phyloP scores from a whole-genome alignment of 441 rosid genomes.

The Gossypium davidsonii region DNA sequence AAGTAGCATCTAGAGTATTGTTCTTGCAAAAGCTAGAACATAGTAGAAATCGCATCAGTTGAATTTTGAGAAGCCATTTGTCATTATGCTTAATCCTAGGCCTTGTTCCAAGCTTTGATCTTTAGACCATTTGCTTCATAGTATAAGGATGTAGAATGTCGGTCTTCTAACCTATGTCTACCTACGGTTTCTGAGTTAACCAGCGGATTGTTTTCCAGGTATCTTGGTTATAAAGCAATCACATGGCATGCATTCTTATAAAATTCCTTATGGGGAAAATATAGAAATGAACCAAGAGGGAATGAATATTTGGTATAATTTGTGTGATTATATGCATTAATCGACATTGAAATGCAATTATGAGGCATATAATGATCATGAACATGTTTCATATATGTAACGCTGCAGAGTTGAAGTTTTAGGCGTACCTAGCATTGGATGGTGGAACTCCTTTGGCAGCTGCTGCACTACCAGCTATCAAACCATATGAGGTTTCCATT shows the following conservation, averaged over 20 bases:
- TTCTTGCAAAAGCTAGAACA: slow-evolving; percentile 43
- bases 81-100: background rate
- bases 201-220: background rate
- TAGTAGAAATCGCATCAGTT: background rate
- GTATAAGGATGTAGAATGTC: background rate
- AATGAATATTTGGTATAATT: background rate
- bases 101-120: slow-evolving; percentile 5
- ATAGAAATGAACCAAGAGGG: background rate
- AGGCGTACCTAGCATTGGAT: slow-evolving; percentile 38
- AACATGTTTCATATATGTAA: background rate
- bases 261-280: background rate
- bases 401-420: background rate
- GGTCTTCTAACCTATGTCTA: background rate
- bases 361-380: background rate
- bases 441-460: slow-evolving; percentile 40
- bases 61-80: background rate
- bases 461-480: slow-evolving; percentile 36
- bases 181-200: background rate
- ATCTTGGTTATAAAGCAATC: background rate
- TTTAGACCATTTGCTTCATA: background rate
- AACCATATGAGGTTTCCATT: slow-evolving; percentile 28
- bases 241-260: background rate
- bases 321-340: background rate
- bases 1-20: slow-evolving; percentile 30
- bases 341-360: background rate